Percentiles rank a stretch among this genome's conserved stretches.
Conservation (phyloP, 108 stramenopile species). For the Poteriospumella lacustris region DNA sequence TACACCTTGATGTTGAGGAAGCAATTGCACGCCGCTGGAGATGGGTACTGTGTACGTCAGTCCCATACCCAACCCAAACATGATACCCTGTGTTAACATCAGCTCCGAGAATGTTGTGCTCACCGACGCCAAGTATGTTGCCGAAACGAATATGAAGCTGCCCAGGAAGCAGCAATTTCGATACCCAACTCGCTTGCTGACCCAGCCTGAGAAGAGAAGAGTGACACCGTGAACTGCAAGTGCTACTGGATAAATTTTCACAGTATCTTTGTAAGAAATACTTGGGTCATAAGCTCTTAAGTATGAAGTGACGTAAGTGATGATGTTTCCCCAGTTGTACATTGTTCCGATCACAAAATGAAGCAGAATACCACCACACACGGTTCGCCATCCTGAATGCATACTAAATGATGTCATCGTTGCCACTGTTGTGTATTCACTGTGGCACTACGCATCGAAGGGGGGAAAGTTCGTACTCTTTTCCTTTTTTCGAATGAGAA, state of each 20-base stretch:
- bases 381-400: too few relatives aligned
- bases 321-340: constrained; percentile 17
- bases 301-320: neutral
- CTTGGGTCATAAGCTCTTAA: neutral
- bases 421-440: too few relatives aligned
- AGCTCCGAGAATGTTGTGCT: neutral
- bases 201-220: neutral
- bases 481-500: too few relatives aligned
- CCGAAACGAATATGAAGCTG: neutral
- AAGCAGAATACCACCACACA: too few relatives aligned
- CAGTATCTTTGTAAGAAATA: constrained; percentile 8
- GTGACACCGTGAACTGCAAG: neutral
- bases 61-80: constrained; percentile 20
- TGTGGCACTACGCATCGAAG: too few relatives aligned
- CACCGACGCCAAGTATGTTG: neutral
- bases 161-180: neutral
- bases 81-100: neutral
- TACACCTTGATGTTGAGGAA: constrained; percentile 25
- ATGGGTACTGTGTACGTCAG: constrained; percentile 2
- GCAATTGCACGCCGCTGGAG: neutral
- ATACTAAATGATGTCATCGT: too few relatives aligned
- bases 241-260: neutral
- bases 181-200: neutral
- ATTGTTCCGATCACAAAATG: too few relatives aligned
- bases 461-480: too few relatives aligned